Conservation (phyloP, 495 filamentous ascomycete species). For the Evansstolkia leycettana region DNA sequence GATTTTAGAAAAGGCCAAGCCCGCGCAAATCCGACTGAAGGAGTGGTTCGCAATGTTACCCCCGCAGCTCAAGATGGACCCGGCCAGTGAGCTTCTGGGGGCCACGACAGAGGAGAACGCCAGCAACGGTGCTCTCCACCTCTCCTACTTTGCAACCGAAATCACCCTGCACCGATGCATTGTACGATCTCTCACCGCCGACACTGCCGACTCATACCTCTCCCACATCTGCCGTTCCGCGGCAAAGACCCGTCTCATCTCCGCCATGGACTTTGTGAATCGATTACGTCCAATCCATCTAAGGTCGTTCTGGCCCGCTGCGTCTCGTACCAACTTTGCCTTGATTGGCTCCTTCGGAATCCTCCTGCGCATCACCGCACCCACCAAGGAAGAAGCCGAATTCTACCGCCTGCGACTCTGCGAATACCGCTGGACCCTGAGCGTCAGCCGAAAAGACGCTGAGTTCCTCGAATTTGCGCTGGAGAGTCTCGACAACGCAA, state of each 20-base stretch:
- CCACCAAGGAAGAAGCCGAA: constrained; percentile 82
- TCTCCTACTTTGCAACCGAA: constrained; percentile 50
- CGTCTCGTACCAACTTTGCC: constrained; percentile 41
- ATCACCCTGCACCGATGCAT: constrained; percentile 51
- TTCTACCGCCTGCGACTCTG: constrained; percentile 79
- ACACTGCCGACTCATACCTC: constrained; percentile 42
- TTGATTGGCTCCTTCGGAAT: constrained; percentile 43
- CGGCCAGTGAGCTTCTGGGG: constrained; percentile 28
- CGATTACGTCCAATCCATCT: constrained; percentile 39
- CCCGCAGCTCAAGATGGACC: constrained; percentile 40
- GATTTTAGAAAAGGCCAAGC: constrained; percentile 48
- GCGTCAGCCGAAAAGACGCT: constrained; percentile 70
- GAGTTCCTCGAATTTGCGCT: constrained; percentile 48
- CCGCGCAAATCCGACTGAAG: constrained; percentile 45
- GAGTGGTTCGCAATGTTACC: constrained; percentile 47
- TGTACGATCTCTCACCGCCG: constrained; percentile 36
- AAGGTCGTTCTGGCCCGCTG: constrained; percentile 44
- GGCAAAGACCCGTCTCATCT: constrained; percentile 44
- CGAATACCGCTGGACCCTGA: constrained; percentile 91
- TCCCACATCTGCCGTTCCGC: constrained; percentile 92
- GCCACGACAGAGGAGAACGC: constrained; percentile 26
- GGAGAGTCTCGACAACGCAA: constrained; percentile 34
- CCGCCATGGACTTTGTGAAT: constrained; percentile 47
- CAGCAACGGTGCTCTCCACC: constrained; percentile 42
- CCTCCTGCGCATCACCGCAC: constrained; percentile 77